Conservation (phyloP, 2,329 filamentous ascomycete genomes). For the Aurifilum marmelostoma region DNA sequence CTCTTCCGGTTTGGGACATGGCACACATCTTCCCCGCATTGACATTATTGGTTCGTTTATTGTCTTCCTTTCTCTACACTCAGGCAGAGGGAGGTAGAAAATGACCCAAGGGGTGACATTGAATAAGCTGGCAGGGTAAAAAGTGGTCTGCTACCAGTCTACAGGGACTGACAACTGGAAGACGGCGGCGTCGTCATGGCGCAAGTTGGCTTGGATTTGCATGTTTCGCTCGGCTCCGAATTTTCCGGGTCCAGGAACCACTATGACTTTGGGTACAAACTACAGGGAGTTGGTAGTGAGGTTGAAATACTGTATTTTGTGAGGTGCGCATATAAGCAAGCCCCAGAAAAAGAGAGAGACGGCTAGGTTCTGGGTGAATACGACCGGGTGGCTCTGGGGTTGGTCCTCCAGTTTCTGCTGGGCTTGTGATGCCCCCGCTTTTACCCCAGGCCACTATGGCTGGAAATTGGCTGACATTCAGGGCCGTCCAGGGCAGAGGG, state of each 20-base stretch:
- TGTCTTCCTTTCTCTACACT: too few relatives aligned
- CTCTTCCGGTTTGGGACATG: neutral
- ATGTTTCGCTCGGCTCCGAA: conserved; percentile 1
- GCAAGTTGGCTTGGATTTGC: neutral
- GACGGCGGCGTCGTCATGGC: neutral
- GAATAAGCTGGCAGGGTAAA: too few relatives aligned
- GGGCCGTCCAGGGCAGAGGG: neutral
- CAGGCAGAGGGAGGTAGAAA: too few relatives aligned
- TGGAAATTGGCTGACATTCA: conserved; percentile 8
- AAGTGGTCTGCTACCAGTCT: neutral
- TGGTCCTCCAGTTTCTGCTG: neutral
- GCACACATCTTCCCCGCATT: conserved; percentile 6
- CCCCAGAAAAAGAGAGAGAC: neutral
- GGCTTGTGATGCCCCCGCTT: neutral
- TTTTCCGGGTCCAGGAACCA: neutral
- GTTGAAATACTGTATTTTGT: neutral
- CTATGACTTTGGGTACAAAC: too few relatives aligned
- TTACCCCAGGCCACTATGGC: conserved; percentile 3
- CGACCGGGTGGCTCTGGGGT: neutral
- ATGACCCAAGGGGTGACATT: neutral
- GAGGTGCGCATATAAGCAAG: conserved; percentile 10
- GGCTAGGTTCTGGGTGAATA: too few relatives aligned
- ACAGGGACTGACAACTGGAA: neutral
- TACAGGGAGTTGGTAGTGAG: too few relatives aligned
- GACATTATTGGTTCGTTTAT: neutral